Conservation (phyloP, 2,329 filamentous ascomycete species). For the Nothophaeocryptopus gaeumannii region DNA sequence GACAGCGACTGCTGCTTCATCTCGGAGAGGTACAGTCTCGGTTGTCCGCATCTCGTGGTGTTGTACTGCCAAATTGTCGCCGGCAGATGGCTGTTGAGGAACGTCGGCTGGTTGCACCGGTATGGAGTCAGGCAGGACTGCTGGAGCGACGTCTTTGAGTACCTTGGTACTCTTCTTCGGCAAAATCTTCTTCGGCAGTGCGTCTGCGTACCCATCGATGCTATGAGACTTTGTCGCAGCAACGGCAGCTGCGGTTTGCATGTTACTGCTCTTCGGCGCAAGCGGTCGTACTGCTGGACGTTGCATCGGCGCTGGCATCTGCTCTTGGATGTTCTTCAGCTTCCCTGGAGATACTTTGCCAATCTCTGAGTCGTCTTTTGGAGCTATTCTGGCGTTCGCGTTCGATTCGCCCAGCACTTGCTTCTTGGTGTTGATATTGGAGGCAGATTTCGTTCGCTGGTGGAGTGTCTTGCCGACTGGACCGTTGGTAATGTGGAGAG, state of each 20-base stretch:
- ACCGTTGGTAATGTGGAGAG: constrained; percentile 40
- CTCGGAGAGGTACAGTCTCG: constrained; percentile 30
- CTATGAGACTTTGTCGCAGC: constrained; percentile 10
- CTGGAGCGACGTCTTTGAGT: constrained; percentile 25
- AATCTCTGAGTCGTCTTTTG: constrained; percentile 58
- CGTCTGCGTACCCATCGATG: background rate
- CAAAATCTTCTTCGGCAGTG: constrained; percentile 26
- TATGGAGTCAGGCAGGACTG: constrained; percentile 10
- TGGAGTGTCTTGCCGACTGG: constrained; percentile 62
- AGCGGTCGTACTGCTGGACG: constrained; percentile 63
- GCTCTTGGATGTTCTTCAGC: constrained; percentile 35
- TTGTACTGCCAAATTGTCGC: constrained; percentile 14
- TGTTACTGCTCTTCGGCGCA: constrained; percentile 26
- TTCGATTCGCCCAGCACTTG: constrained; percentile 42
- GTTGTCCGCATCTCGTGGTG: constrained; percentile 28
- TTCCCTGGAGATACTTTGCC: constrained; percentile 46
- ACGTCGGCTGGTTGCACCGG: constrained; percentile 1
- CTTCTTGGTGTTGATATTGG: constrained; percentile 21
- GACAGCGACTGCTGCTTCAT: constrained; percentile 19
- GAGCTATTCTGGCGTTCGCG: constrained; percentile 31
- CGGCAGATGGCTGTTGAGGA: constrained; percentile 5
- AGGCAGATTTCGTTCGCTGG: constrained; percentile 72
- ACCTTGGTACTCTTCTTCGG: constrained; percentile 36
- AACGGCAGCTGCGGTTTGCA: constrained; percentile 18
- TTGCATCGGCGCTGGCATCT: constrained; percentile 45